Conservation (phyloP, 495 filamentous ascomycete species). For the Penicillium antarcticum region DNA sequence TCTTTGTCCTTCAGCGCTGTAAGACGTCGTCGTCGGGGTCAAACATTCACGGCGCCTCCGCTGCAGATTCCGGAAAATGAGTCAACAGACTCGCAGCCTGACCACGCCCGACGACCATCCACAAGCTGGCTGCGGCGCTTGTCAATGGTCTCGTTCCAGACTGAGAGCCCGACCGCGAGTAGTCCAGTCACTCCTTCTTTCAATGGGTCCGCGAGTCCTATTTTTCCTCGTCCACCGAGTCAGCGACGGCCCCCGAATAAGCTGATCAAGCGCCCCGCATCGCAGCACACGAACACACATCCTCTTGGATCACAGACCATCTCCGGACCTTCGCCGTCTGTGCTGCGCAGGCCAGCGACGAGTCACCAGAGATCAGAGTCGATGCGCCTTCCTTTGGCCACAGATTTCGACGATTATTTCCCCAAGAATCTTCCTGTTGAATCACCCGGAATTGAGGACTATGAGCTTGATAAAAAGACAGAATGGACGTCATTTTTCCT, state of each 20-base stretch:
- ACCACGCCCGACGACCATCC: conserved; percentile 45
- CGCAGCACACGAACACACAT: conserved; percentile 50
- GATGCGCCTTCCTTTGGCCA: conserved; percentile 46
- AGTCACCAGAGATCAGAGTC: conserved; percentile 82
- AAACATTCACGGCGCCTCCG: conserved; percentile 37
- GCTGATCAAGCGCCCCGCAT: conserved; percentile 77
- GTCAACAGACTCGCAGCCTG: conserved; percentile 32
- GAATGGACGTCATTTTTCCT: conserved; percentile 48
- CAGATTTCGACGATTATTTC: conserved; percentile 30
- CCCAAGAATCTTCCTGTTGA: conserved; percentile 9
- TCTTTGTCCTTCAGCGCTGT: conserved; percentile 56
- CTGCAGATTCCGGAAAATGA: conserved; percentile 26
- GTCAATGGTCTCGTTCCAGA: conserved; percentile 70
- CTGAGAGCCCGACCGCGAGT: conserved; percentile 65
- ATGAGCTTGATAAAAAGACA: conserved; percentile 15
- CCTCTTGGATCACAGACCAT: conserved; percentile 23
- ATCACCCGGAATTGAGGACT: conserved; percentile 13
- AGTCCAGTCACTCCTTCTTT: conserved; percentile 67
- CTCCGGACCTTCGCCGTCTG: conserved; percentile 52
- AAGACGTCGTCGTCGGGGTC: conserved; percentile 34
- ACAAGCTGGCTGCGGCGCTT: conserved; percentile 77
- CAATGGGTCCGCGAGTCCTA: conserved; percentile 67
- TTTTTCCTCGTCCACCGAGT: conserved; percentile 44
- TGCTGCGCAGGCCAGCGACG: conserved; percentile 74
- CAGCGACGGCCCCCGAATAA: conserved; percentile 69